These are phyloP conservation scores for Colletotrichum sp. DNA, from an alignment of 2,329 filamentous ascomycete genomes.

Conservation along the genomic window DNA sequence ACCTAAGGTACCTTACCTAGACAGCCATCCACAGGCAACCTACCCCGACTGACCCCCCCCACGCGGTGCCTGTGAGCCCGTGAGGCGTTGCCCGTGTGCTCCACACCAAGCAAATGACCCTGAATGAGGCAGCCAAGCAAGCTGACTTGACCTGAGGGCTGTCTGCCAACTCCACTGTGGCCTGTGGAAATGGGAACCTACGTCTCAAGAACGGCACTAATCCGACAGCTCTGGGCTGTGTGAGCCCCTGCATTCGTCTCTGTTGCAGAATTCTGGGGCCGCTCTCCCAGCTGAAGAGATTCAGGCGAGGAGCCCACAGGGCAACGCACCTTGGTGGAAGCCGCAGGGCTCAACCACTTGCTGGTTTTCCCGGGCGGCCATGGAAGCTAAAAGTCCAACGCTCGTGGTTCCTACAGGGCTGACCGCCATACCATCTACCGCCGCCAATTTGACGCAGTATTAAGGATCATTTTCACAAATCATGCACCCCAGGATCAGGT, in stretches of 20 bases:
- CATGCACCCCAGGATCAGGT: constrained; percentile 1
- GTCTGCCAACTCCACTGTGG: not conserved
- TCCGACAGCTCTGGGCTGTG: not conserved
- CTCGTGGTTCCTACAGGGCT: constrained; percentile 6
- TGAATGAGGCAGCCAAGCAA: constrained; percentile 19
- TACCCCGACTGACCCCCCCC: not conserved
- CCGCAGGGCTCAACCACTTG: not conserved
- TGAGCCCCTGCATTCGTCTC: constrained; percentile 20
- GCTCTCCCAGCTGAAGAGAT: not conserved
- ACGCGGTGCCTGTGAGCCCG: not conserved
- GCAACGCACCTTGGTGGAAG: not conserved
- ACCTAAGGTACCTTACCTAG: not conserved
- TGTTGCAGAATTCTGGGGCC: constrained; percentile 19
- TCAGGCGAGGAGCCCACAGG: not conserved
- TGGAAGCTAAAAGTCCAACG: not conserved
- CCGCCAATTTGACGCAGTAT: constrained; percentile 11
- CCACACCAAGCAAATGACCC: constrained; percentile 17
- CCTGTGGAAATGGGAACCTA: not conserved
- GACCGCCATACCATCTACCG: constrained; percentile 2
- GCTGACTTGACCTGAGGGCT: not conserved
- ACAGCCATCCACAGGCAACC: not conserved
- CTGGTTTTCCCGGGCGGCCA: not conserved
- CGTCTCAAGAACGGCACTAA: not conserved
- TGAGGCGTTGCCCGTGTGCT: not conserved
- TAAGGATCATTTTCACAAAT: constrained; percentile 8